A percentile compares a stretch with the other conserved stretches of the same genome.
These are phyloP conservation scores for Fusarium floridanum DNA, from an alignment of 2,329 filamentous ascomycete species.

Conservation along the genomic window DNA sequence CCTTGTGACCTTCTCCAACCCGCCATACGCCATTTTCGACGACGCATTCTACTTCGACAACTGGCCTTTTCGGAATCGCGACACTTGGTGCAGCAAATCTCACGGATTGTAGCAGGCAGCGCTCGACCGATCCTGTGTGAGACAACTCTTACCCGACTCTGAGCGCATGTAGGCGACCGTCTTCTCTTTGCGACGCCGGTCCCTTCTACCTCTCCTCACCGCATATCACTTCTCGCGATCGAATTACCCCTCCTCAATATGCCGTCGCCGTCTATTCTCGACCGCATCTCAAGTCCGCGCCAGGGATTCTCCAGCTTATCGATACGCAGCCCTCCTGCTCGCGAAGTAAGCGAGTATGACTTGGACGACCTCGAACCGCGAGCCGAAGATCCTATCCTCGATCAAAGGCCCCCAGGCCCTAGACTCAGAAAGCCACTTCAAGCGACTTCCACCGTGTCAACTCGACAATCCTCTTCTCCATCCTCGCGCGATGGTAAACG, in stretches of 20 bases:
- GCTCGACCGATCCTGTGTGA: neutral
- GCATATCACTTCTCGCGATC: neutral
- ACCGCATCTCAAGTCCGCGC: conserved; percentile 44
- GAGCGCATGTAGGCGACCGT: conserved; percentile 27
- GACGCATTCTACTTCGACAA: neutral
- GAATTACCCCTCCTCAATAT: conserved; percentile 26
- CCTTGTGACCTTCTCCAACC: conserved; percentile 14
- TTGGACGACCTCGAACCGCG: conserved; percentile 57
- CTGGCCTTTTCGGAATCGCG: neutral
- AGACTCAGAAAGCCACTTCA: conserved; percentile 38
- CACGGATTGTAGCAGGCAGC: neutral
- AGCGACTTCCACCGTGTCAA: conserved; percentile 3
- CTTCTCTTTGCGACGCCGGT: conserved; percentile 6
- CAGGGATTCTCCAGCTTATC: conserved; percentile 45
- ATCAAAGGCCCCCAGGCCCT: conserved; percentile 39
- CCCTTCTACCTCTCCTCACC: neutral
- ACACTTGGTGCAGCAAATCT: neutral
- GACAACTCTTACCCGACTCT: conserved; percentile 20
- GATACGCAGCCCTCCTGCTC: conserved; percentile 42
- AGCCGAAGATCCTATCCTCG: conserved; percentile 46
- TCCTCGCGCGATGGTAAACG: conserved; percentile 40
- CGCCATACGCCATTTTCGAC: neutral
- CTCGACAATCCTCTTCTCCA: conserved; percentile 33
- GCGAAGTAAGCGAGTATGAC: conserved; percentile 52
- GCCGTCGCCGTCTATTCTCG: conserved; percentile 47